Evolutionary conservation across 768 basidiomycete genomes (phyloP).

Genomic region (Tremella mesenterica): DNA sequence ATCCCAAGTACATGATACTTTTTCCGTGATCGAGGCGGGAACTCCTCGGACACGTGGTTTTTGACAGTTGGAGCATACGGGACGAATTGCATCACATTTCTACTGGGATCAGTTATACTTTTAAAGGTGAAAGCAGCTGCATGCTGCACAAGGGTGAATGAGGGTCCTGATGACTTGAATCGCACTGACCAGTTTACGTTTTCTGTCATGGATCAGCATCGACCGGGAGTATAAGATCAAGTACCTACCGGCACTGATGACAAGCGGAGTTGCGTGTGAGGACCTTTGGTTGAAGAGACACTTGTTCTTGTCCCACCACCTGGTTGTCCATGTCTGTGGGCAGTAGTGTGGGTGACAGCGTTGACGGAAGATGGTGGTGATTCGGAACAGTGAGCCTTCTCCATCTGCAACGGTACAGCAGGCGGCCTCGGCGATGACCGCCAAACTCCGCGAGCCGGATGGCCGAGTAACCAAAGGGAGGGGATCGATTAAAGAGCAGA

Average conservation of each 20-base stretch:
- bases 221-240: background rate
- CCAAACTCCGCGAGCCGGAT: too few species aligned
- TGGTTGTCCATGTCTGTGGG: too few species aligned
- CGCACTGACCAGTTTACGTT: slow-evolving; percentile 20
- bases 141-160: too few species aligned
- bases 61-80: slow-evolving; percentile 25
- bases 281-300: too few species aligned
- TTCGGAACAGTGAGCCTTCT: too few species aligned
- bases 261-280: slow-evolving; percentile 30
- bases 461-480: too few species aligned
- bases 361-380: too few species aligned
- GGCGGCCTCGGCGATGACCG: too few species aligned
- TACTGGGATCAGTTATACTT: background rate
- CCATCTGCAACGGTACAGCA: too few species aligned
- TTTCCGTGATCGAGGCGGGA: background rate
- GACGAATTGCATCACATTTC: slow-evolving; percentile 32
- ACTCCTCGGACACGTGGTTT: slow-evolving; percentile 18
- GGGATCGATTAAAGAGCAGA: too few species aligned
- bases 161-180: background rate
- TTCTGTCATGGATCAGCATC: slow-evolving; percentile 10
- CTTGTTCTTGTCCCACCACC: too few species aligned
- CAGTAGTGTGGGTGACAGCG: too few species aligned
- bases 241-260: slow-evolving; percentile 30
- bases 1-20: slow-evolving; percentile 32
- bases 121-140: background rate